Evolutionary conservation across 371 early-diverging fungal genomes (phyloP), one percentile per base, ranked within the genome.

Genomic region (Mucor racemosus): DNA sequence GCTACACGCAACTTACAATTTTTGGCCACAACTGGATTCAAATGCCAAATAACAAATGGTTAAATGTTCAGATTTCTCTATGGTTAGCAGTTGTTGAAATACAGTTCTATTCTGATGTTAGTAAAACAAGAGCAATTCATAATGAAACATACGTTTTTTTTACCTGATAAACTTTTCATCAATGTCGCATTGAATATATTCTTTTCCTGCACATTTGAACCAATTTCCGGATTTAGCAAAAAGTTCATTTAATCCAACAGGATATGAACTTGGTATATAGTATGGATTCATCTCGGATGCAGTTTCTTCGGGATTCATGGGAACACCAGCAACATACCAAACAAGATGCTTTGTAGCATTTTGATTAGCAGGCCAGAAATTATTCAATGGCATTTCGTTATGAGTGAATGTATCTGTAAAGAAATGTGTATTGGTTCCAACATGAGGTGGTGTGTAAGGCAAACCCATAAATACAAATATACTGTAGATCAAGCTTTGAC

Each of bases 341-440:
- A 84, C 61, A 11, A 78, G 36, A 34, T 61, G 63, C 13, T 56
- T 35, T 14, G 57, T 41, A 7, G 31, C 41, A 9, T 55, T 61
- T 10, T 73, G 41, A 4, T 67, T 48, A 1, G 60, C 39, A 1
- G 82, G 80, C 78, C 80, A 74, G 56, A 79, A 77, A 39, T 73
- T 62, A n/a, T 64, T 42, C 14, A 79, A 46, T 10, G 69, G 67
- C 36, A 87, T 36, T 33, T 87, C 82, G 38, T 73, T 82, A 54
- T 85, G 85, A 5, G 85, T 75, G 64, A 90, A 88, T 0, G 84
- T 71, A 57, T 88, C 89, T n/a, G 76, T 78, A 31, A 76, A 75
- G 55, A 84, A 82, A 21, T 79, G 79, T 0, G 76, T 75, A 57
- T 79, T 76, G 26, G 79, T 82, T 14, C 89, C 86, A 4, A 86